These are phyloP conservation scores for Sporothrix brasiliensis DNA, from an alignment of 2,329 filamentous ascomycete genomes.

Conservation along the genomic window DNA sequence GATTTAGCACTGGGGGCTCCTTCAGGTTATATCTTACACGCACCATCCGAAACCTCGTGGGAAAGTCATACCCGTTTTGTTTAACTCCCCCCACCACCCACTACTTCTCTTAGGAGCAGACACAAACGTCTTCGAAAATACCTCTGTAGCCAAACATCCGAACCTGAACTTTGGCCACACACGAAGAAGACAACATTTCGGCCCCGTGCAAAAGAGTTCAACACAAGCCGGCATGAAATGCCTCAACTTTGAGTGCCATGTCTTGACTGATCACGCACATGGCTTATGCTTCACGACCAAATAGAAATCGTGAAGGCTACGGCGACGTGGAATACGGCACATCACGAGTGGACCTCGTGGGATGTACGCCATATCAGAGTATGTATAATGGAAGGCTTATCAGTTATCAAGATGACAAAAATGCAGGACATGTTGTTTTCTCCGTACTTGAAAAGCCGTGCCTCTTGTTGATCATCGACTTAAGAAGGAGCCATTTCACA, in stretches of 20 bases:
- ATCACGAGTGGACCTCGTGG: slow-evolving; percentile 14
- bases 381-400: slow-evolving; percentile 15
- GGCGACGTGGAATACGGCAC: background rate
- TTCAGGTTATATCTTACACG: background rate
- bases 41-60: background rate
- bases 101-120: background rate
- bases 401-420: slow-evolving; percentile 2
- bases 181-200: background rate
- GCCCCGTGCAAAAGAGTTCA: background rate
- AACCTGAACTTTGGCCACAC: background rate
- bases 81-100: background rate
- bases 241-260: background rate
- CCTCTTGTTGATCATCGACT: background rate
- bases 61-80: background rate
- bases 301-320: background rate
- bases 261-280: background rate
- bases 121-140: no score
- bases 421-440: background rate
- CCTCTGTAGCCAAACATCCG: background rate
- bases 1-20: background rate
- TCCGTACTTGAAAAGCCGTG: background rate
- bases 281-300: background rate
- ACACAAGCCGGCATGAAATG: slow-evolving; percentile 7
- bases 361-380: slow-evolving; percentile 7
- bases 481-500: no score